Conservation (phyloP, 2,329 filamentous ascomycete species). For the Trichoderma lentiforme region DNA sequence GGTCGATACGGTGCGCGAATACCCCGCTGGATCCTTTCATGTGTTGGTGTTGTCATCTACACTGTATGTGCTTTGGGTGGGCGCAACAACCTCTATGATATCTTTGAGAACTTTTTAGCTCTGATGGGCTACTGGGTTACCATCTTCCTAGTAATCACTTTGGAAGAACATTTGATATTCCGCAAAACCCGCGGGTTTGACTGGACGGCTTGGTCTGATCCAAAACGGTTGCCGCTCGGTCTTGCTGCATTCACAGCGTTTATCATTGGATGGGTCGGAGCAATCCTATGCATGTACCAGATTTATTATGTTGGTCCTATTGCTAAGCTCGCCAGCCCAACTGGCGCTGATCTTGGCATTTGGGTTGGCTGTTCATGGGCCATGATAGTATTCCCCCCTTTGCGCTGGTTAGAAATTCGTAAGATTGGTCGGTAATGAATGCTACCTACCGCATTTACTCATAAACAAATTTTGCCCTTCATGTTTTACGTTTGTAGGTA, state of each 20-base stretch:
- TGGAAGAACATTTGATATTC: conserved; percentile 44
- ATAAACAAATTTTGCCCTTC: too few relatives aligned
- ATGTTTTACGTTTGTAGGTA: too few relatives aligned
- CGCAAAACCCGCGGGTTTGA: conserved; percentile 40
- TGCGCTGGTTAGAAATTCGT: conserved; percentile 30
- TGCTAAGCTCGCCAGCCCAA: conserved; percentile 46
- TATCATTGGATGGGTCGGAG: conserved; percentile 45
- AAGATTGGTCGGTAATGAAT: conserved; percentile 24
- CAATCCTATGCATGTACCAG: conserved; percentile 56
- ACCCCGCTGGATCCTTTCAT: conserved; percentile 33
- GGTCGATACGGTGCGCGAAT: not conserved
- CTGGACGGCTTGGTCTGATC: conserved; percentile 46
- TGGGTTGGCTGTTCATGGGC: conserved; percentile 63
- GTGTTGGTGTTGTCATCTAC: conserved; percentile 51
- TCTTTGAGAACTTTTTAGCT: conserved; percentile 51
- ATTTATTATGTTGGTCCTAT: conserved; percentile 58
- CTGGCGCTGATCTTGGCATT: conserved; percentile 45
- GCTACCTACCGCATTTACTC: not conserved
- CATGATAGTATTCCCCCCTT: conserved; percentile 41
- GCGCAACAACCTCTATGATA: conserved; percentile 50
- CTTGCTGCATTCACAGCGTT: conserved; percentile 44
- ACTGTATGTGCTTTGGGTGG: conserved; percentile 55
- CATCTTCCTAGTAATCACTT: conserved; percentile 48
- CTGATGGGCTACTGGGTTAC: conserved; percentile 56
- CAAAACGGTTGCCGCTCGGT: conserved; percentile 42